Conservation (phyloP, 1,284 basidiomycete genomes). For the Coniferiporia sulphurascens region DNA sequence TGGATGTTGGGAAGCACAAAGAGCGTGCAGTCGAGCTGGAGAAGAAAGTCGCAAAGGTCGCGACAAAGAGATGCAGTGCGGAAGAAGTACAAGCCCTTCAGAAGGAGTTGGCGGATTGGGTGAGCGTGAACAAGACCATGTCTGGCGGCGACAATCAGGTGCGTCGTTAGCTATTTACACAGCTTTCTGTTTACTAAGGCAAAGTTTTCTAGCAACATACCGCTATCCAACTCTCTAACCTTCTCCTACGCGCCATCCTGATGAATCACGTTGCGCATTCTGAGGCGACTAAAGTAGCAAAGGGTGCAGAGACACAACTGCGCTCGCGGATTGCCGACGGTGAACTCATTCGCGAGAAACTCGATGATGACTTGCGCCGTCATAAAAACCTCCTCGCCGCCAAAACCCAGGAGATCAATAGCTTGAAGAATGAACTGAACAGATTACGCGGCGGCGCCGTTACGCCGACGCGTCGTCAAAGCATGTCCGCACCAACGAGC, state of each 20-base stretch:
- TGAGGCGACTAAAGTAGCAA: slow-evolving; percentile 62
- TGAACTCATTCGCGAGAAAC: slow-evolving; percentile 49
- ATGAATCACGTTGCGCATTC: slow-evolving; percentile 74
- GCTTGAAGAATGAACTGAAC: slow-evolving; percentile 58
- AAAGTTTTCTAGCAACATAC: slow-evolving; percentile 7
- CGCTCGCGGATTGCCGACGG: slow-evolving; percentile 60
- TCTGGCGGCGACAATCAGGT: slow-evolving; percentile 50
- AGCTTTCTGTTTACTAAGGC: slow-evolving; percentile 11
- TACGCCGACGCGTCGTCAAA: slow-evolving; percentile 13
- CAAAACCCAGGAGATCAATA: slow-evolving; percentile 65
- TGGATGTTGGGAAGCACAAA: slow-evolving; percentile 36
- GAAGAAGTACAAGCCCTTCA: slow-evolving; percentile 73
- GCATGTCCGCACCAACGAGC: slow-evolving; percentile 14
- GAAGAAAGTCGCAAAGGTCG: slow-evolving; percentile 70
- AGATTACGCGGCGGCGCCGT: slow-evolving; percentile 30
- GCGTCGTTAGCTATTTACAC: slow-evolving; percentile 23
- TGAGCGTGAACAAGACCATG: slow-evolving; percentile 45
- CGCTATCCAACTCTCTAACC: slow-evolving; percentile 27
- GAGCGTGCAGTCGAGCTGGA: slow-evolving; percentile 63
- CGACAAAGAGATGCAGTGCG: slow-evolving; percentile 79
- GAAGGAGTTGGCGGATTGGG: slow-evolving; percentile 69
- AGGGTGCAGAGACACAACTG: slow-evolving; percentile 52
- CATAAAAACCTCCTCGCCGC: slow-evolving; percentile 58
- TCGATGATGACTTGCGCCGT: slow-evolving; percentile 49
- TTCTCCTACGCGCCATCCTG: slow-evolving; percentile 71